Base-by-base conservation (phyloP, 2,329 filamentous ascomycete species). In the Trichoderma brevicompactum region DNA sequence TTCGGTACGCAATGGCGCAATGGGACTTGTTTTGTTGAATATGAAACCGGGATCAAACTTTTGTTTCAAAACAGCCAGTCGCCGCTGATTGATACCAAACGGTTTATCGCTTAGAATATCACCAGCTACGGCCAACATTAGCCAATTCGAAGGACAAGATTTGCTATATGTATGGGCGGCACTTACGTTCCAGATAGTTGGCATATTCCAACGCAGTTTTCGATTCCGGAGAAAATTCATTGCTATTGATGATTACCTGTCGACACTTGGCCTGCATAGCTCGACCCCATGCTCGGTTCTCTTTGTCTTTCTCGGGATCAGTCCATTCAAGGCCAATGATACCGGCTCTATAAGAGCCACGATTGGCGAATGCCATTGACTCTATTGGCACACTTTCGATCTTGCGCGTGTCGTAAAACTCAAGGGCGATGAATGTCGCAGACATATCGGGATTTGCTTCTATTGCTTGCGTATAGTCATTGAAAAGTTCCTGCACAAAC, bases 381-480 rank as follows among this genome's bases (percentile, higher is more conserved):
- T 73, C 67, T 0, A 74, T 68, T 0, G 74, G 69, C 5, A 81
- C 73, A n/a, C 74, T 49, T 6, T 63, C 44, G 7, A 66, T 32
- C 17, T 56, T 48, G 1, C 17, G 12, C 62, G 78, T 77, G 19
- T 81, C 76, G 28, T 78, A 76, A 28, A 79, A 74, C 67, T 85
- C 82, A 5, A 81, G 77, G 1, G 79, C 71, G 49, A 73, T 36
- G 12, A 67, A 67, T 1, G 72, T 72, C 8, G 34, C 44, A 23
- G 66, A 69, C 17, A 65, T 61, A 67, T 73, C 73, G n/a, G 68
- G 67, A 5, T 69, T 58, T 2, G 61, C 68, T 1, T 74, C 70
- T 7, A 6, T 69, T 65, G 63, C 75, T 68, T 23, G 75, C 69
- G 78, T 0, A 67, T 67, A 5, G 70, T 70, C 19, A 74, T 74